Evolutionary conservation across 1,284 basidiomycete genomes (phyloP).

Genomic region (Cryptococcus neoformans): DNA sequence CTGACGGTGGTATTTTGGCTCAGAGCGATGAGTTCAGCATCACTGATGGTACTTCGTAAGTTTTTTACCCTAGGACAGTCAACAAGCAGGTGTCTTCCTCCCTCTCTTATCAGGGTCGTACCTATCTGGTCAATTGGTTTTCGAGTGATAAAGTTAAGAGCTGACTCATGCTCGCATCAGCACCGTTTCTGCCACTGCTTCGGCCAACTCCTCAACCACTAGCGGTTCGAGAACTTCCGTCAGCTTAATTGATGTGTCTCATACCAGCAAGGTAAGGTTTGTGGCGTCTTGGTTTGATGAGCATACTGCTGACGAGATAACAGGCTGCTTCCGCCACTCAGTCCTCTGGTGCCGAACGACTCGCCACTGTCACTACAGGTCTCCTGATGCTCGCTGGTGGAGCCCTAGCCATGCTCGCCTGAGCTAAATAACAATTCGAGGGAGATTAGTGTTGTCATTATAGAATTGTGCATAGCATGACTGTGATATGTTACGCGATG

Average conservation of each 20-base stretch:
- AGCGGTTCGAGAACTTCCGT: background rate
- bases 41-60: slow-evolving; percentile 23
- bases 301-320: background rate
- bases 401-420: slow-evolving; percentile 16
- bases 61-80: background rate
- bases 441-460: background rate
- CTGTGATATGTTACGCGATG: background rate
- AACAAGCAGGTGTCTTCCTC: background rate
- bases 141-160: too few species aligned
- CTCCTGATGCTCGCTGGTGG: slow-evolving; percentile 13
- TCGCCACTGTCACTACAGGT: slow-evolving; percentile 7
- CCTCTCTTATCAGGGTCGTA: background rate
- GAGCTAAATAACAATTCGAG: background rate
- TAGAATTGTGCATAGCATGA: background rate
- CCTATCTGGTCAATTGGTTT: background rate
- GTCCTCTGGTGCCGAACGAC: slow-evolving; percentile 7
- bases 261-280: background rate
- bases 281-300: background rate
- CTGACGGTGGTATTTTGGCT: slow-evolving; percentile 35
- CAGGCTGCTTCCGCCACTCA: slow-evolving; percentile 7
- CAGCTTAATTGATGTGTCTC: background rate
- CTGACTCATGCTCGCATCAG: background rate
- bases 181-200: slow-evolving; percentile 1
- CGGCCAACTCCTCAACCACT: slow-evolving; percentile 9
- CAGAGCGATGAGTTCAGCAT: slow-evolving; percentile 39